Percentiles rank a stretch among this genome's conserved stretches.
Evolutionary conservation across 2,329 filamentous ascomycete genomes (phyloP).

Genomic region (Fusarium piperis): DNA sequence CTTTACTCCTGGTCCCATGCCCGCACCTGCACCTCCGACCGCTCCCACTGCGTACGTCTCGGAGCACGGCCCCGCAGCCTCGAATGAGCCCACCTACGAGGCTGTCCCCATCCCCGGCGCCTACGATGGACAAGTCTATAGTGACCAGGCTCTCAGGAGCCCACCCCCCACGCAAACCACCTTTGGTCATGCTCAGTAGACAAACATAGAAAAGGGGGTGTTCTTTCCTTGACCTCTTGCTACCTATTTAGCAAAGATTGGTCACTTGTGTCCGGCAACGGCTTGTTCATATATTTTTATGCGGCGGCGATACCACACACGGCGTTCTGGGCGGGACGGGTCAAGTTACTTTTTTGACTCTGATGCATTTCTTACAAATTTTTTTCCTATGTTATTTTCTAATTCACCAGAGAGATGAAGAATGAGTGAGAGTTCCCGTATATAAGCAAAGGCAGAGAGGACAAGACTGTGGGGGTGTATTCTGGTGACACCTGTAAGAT

Average conservation of each 20-base stretch:
- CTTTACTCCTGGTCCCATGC: conserved; percentile 64
- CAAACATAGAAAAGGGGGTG: conserved; percentile 1
- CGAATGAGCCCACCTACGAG: conserved; percentile 86
- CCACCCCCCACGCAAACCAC: conserved; percentile 57
- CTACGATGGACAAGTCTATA: conserved; percentile 77
- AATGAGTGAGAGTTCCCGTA: not conserved
- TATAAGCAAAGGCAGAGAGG: conserved; percentile 5
- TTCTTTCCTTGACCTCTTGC: conserved; percentile 24
- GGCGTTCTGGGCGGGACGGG: conserved; percentile 24
- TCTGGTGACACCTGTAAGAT: conserved; percentile 18
- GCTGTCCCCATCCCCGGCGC: conserved; percentile 89
- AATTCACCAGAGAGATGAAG: conserved; percentile 11
- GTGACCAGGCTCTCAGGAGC: conserved; percentile 63
- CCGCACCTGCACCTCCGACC: conserved; percentile 43
- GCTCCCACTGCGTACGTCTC: conserved; percentile 58
- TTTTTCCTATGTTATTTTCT: conserved; percentile 24
- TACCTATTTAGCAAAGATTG: conserved; percentile 18
- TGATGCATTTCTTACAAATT: conserved; percentile 10
- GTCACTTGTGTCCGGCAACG: conserved; percentile 6
- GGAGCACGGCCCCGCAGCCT: conserved; percentile 74
- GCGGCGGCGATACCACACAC: conserved; percentile 34
- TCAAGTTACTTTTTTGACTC: conserved; percentile 16
- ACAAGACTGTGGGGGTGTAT: conserved; percentile 9
- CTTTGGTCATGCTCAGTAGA: conserved; percentile 52
- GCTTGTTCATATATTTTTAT: conserved; percentile 21